Evolutionary conservation across 2,329 filamentous ascomycete species (phyloP).

Genomic region (Ceratocystis colombiana): DNA sequence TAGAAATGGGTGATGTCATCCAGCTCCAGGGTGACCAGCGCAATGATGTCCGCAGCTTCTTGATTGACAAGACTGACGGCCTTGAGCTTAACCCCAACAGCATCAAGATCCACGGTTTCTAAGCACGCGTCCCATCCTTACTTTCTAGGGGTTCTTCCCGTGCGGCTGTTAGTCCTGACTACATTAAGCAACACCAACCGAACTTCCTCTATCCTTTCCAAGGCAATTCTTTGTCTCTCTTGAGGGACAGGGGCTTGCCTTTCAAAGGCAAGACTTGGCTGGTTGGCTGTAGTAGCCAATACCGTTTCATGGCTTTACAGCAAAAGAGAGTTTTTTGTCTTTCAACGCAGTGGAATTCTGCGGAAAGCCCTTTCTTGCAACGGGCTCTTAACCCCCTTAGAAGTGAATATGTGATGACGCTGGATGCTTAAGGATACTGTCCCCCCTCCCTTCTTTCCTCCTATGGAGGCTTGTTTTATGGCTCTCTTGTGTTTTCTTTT

Average conservation of each 20-base stretch:
- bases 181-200: no score
- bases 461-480: no score
- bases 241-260: background rate
- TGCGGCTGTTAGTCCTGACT: slow-evolving; percentile 23
- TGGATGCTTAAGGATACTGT: no score
- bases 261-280: background rate
- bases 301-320: background rate
- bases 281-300: background rate
- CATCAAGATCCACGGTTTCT: slow-evolving; percentile 70
- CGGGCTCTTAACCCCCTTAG: background rate
- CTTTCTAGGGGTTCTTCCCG: slow-evolving; percentile 9
- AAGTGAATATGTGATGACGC: no score
- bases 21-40: slow-evolving; percentile 99
- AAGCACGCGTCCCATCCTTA: slow-evolving; percentile 29
- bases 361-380: slow-evolving; percentile 22
- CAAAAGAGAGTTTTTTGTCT: slow-evolving; percentile 18
- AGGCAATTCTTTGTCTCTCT: background rate
- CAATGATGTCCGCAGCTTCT: slow-evolving; percentile 96
- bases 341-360: slow-evolving; percentile 23
- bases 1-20: slow-evolving; percentile 98
- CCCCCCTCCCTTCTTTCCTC: background rate
- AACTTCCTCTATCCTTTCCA: slow-evolving; percentile 2
- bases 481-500: no score
- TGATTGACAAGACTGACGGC: slow-evolving; percentile 90
- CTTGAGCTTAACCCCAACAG: slow-evolving; percentile 90